Evolutionary conservation across 2,329 filamentous ascomycete species (phyloP).

Genomic region (Fusarium armeniacum): DNA sequence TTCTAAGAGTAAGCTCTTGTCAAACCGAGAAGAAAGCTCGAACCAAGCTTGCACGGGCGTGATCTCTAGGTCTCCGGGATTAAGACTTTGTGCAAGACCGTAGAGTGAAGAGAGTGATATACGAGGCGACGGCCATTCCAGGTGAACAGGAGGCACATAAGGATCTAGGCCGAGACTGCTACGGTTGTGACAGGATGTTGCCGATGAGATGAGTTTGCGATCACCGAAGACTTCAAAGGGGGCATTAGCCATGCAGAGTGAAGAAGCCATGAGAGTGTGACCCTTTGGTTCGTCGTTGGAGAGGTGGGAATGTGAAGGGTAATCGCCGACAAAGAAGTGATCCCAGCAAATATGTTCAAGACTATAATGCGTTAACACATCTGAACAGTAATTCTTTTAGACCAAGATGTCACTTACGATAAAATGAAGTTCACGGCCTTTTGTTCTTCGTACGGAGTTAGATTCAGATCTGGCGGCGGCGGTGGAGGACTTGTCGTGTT

Average conservation of each 20-base stretch:
- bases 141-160: constrained; percentile 42
- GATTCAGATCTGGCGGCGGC: constrained; percentile 45
- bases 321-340: constrained; percentile 61
- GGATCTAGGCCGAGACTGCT: constrained; percentile 33
- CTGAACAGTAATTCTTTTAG: background rate
- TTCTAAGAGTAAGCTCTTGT: constrained; percentile 56
- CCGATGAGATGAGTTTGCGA: constrained; percentile 43
- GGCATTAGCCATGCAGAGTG: constrained; percentile 59
- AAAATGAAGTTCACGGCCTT: constrained; percentile 68
- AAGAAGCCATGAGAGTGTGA: constrained; percentile 62
- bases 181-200: constrained; percentile 37
- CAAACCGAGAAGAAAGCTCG: constrained; percentile 62
- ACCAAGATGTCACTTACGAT: constrained; percentile 56
- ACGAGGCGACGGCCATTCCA: constrained; percentile 57
- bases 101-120: constrained; percentile 61
- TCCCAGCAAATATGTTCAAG: constrained; percentile 68
- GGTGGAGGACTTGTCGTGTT: constrained; percentile 37
- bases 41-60: constrained; percentile 70
- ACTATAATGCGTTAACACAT: constrained; percentile 50
- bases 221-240: constrained; percentile 54
- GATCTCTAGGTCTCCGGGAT: constrained; percentile 59
- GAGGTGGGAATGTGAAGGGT: constrained; percentile 53
- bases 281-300: constrained; percentile 54
- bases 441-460: constrained; percentile 59
- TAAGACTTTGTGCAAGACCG: constrained; percentile 62